These are phyloP conservation scores for Leccinum subrobustum DNA, from an alignment of 1,284 basidiomycete species.

Conservation along the genomic window DNA sequence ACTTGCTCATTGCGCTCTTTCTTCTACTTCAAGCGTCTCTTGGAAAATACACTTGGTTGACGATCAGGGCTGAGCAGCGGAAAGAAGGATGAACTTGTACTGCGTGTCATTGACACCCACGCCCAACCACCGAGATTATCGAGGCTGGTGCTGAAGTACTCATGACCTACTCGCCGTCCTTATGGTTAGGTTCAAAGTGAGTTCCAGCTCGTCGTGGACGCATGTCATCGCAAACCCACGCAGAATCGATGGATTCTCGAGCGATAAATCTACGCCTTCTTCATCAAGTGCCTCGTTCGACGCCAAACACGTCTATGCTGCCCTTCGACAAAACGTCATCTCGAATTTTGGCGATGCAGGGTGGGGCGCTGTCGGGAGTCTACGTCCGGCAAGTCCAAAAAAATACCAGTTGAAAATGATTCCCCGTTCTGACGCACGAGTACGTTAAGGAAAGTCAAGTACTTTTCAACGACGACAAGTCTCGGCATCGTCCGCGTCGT, in stretches of 20 bases:
- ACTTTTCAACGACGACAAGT: slow-evolving; percentile 74
- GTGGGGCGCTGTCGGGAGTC: slow-evolving; percentile 73
- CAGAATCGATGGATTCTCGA: slow-evolving; percentile 58
- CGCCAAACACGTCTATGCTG: slow-evolving; percentile 60
- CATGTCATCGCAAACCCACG: not conserved
- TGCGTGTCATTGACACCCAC: too few species aligned
- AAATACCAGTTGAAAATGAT: not conserved
- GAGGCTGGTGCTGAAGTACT: too few species aligned
- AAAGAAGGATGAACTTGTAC: too few species aligned
- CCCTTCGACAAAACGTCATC: slow-evolving; percentile 67
- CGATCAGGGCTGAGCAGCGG: too few species aligned
- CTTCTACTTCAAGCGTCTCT: too few species aligned
- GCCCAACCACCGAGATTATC: too few species aligned
- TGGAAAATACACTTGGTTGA: too few species aligned
- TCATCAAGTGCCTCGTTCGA: slow-evolving; percentile 45
- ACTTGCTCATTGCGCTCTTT: too few species aligned
- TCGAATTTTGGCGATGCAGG: slow-evolving; percentile 75
- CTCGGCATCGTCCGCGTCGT: slow-evolving; percentile 61
- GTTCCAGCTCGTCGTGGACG: too few species aligned
- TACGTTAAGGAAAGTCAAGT: slow-evolving; percentile 57
- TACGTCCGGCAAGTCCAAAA: slow-evolving; percentile 50
- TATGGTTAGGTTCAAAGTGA: too few species aligned
- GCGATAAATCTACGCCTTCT: slow-evolving; percentile 14
- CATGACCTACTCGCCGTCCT: too few species aligned
- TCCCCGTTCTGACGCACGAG: not conserved